Percentiles rank a stretch among this genome's conserved stretches.
phyloP scores from a whole-genome alignment of 768 basidiomycete species.

The Calocybe gangraenosa region DNA sequence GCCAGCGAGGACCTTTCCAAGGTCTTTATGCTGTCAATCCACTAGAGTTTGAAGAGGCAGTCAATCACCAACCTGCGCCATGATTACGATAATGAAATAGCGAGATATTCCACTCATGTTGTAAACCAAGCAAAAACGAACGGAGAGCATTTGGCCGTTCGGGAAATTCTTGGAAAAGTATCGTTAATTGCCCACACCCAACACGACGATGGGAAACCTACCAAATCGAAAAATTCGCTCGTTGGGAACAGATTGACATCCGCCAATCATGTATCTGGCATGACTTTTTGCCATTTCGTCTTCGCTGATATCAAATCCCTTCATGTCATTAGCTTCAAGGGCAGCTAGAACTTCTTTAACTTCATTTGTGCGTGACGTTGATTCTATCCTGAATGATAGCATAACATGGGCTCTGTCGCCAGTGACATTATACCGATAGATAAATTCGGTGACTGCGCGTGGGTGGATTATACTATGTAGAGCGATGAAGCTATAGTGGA shows the following conservation, averaged over 20 bases:
- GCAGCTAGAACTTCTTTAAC: conserved; percentile 58
- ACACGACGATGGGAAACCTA: conserved; percentile 24
- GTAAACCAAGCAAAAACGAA: conserved; percentile 82
- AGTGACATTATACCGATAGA: conserved; percentile 80
- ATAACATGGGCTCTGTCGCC: conserved; percentile 78
- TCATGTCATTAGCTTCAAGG: conserved; percentile 69
- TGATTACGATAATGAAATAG: conserved; percentile 98
- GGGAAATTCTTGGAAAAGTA: conserved; percentile 71
- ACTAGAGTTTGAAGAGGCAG: background rate
- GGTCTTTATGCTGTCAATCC: conserved; percentile 44
- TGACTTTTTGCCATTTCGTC: conserved; percentile 96
- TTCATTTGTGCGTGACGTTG: conserved; percentile 54
- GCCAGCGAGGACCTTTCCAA: conserved; percentile 90
- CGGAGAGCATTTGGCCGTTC: conserved; percentile 90
- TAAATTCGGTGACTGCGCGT: conserved; percentile 91
- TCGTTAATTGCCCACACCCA: background rate
- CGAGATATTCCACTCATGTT: conserved; percentile 89
- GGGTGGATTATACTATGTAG: conserved; percentile 88
- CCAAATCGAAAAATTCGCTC: conserved; percentile 94
- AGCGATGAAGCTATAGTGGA: conserved; percentile 65
- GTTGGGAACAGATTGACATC: conserved; percentile 67
- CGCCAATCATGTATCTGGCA: conserved; percentile 92
- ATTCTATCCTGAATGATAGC: conserved; percentile 82
- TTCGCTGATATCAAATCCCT: conserved; percentile 86
- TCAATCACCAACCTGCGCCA: conserved; percentile 73